A percentile compares a stretch with the other conserved stretches of the same genome.
These are phyloP conservation scores for Apiospora hydei DNA, from an alignment of 2,329 filamentous ascomycete genomes.

Conservation along the genomic window DNA sequence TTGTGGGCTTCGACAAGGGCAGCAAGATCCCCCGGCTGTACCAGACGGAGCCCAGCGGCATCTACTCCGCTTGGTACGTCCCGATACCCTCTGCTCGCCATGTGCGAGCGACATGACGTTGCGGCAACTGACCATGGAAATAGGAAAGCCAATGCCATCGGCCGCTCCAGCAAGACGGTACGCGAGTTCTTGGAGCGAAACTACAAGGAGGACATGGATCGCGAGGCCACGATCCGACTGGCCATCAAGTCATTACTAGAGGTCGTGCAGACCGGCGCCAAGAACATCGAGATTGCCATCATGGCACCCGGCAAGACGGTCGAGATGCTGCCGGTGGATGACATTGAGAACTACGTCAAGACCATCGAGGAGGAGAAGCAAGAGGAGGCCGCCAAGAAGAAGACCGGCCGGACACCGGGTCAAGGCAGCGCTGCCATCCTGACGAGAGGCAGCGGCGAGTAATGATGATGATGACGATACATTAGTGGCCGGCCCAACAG, in stretches of 20 bases:
- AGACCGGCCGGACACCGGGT: slow-evolving; percentile 78
- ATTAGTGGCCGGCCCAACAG: neutral
- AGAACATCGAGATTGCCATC: slow-evolving; percentile 99
- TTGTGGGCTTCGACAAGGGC: slow-evolving; percentile 97
- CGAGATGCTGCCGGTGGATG: slow-evolving; percentile 93
- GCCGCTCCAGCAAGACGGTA: slow-evolving; percentile 97
- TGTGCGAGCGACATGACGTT: neutral
- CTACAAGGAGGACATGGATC: slow-evolving; percentile 97
- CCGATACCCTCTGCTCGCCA: neutral
- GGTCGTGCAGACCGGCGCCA: slow-evolving; percentile 97
- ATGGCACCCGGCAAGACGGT: slow-evolving; percentile 93
- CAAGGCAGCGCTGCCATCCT: slow-evolving; percentile 76
- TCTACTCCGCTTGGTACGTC: slow-evolving; percentile 95
- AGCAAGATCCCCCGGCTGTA: slow-evolving; percentile 90
- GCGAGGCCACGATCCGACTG: slow-evolving; percentile 93
- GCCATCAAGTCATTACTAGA: slow-evolving; percentile 98
- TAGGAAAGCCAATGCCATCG: slow-evolving; percentile 99
- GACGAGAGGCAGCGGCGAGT: slow-evolving; percentile 60
- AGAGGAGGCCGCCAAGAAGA: slow-evolving; percentile 97
- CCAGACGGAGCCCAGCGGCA: slow-evolving; percentile 98
- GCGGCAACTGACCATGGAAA: slow-evolving; percentile 27
- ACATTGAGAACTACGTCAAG: slow-evolving; percentile 98
- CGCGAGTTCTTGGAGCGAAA: slow-evolving; percentile 98
- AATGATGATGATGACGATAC: slow-evolving; percentile 18
- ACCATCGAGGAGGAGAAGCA: slow-evolving; percentile 99